Base-by-base conservation (phyloP, 108 stramenopile genomes). In the Pseudonitzschia pungens region DNA sequence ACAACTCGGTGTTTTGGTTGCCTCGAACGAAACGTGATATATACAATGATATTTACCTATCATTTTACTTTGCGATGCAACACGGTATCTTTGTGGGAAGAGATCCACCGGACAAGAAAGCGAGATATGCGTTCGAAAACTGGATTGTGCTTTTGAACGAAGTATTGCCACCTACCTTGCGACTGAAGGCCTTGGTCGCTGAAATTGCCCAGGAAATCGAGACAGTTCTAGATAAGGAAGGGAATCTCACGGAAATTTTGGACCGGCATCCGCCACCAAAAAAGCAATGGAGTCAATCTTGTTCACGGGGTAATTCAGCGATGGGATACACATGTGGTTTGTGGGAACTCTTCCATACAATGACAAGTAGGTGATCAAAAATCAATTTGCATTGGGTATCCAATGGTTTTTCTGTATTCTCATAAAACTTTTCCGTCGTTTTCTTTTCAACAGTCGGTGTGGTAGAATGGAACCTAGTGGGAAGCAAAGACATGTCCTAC, bases 241-340 rank as follows among this genome's bases (percentile, higher is more conserved):
- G 74, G 14, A 55, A 76, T 36, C 65, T 90, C 62, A 27, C 75
- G 27, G 59, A 62, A 32, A 63, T 90, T 43, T 65, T 86, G n/a
- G 65, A 78, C 52, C 45, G 70, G 45, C 60, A 75, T 28, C 73
- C 76, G 31, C 64, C 76, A 31, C 45, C 44, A 18, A 55, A 44
- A 32, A 70, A 76, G 50, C 21, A 28, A 32, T 88, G 84, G 87
- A 84, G 71, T 27, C 45, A 44, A 18, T 41, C 65, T 45, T 88
- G 87, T 81, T 71, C 79, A 22, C 74, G 76, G 0, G 79, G 75
- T 5, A 65, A 71, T 24, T 15, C 66, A 21, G 69, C 70, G 22
- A 71, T 69, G 28, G 91, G 92, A 26, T 93, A 93, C 64, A 93
- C 94, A 0, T 95, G 94, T 74, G 94, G 94, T 31, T 52, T 95